Conservation (phyloP, 306 rosid species). For the Ochetophila trinervis region DNA sequence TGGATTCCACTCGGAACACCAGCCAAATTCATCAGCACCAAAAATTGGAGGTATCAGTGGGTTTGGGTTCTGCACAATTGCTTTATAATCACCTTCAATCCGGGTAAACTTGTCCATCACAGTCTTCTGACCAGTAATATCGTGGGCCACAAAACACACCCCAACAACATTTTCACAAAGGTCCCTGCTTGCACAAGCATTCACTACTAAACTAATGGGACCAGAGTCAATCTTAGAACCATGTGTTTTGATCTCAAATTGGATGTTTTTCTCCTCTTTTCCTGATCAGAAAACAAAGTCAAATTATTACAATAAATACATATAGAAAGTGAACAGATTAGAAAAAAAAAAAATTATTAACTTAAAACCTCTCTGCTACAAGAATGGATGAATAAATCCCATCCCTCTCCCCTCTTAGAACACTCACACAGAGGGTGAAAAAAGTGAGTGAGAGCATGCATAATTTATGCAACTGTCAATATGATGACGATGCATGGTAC, state of each 20-base stretch:
- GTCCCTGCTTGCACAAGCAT: conserved; percentile 93
- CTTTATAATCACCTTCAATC: conserved; percentile 94
- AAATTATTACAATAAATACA: neutral
- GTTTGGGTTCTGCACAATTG: conserved; percentile 85
- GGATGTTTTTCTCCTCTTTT: conserved; percentile 81
- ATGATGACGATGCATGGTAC: neutral
- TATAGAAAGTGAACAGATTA: neutral
- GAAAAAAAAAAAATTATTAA: neutral
- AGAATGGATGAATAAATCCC: conserved; percentile 1
- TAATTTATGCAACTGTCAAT: no score
- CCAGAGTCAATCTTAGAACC: conserved; percentile 57
- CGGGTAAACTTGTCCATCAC: conserved; percentile 97
- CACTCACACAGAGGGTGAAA: no score
- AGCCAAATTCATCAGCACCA: conserved; percentile 91
- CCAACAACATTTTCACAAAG: conserved; percentile 77
- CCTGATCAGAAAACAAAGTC: conserved; percentile 48
- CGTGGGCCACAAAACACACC: conserved; percentile 96
- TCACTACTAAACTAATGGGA: conserved; percentile 81
- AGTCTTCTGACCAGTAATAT: conserved; percentile 86
- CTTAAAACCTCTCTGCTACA: neutral
- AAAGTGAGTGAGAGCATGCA: no score
- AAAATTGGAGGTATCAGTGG: conserved; percentile 95
- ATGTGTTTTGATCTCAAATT: conserved; percentile 85
- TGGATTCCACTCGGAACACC: conserved; percentile 97
- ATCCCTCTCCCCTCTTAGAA: neutral